Base-by-base conservation (phyloP, 2,329 filamentous ascomycete genomes). In the Pseudofabraea citricarpa region DNA sequence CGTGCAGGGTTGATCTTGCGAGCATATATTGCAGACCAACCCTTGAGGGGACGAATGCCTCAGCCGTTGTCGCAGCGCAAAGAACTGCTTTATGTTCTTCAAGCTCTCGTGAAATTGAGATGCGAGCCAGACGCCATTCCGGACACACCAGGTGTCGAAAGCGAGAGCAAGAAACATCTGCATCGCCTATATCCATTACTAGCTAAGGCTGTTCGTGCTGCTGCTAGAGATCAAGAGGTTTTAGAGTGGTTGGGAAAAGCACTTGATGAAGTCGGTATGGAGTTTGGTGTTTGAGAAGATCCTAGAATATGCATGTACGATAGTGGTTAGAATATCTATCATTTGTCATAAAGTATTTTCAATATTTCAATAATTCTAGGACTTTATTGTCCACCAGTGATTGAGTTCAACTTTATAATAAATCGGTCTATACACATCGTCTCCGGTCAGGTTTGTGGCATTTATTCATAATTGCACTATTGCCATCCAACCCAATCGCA, bases 21-120 rank as follows among this genome's bases (percentile, higher is more conserved):
- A 44, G 74, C 83, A 1, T 97, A 95, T 60, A 83, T 94, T 36
- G 87, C 90, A 4, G 93, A 98, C 62, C 91, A 96, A 59, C 90
- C 91, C 1, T 71, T 98, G 16, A 77, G 93, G 12, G 90, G 93
- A 0, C 77, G 83, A 39, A 93, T 94, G 81, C 93, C 93, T 4
- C 87, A 93, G 61, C 91, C 91, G 1, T 71, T 88, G 5, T 83
- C 81, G 7, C 87, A 95, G 58, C 77, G 87, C 33, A 83, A 78
- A 49, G 93, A 95, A 60, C 68, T 98, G 9, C 61, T 86, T 4
- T 85, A 87, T 56, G 73, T 90, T 19, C 69, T 97, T 15, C 66
- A 70, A 38, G 71, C 78, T 36, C 69, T 95, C 24, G 77, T 86
- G 2, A 71, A 73, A 15, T 68, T 97, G 46, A 71, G 74, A 43